Evolutionary conservation across 2,329 filamentous ascomycete species (phyloP).

Genomic region (Cryphonectria nitschkei): DNA sequence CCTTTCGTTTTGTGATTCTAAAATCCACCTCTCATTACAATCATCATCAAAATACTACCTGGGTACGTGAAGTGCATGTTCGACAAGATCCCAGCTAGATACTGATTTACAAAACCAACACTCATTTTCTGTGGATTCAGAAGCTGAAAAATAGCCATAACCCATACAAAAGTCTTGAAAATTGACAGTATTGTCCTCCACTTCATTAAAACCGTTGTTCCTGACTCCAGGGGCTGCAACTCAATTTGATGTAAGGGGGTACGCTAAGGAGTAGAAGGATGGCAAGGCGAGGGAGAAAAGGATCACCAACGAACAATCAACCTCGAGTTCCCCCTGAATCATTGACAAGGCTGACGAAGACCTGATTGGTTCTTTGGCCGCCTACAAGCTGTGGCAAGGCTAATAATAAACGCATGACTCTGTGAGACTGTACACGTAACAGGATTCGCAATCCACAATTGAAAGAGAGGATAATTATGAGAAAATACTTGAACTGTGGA

Average conservation of each 20-base stretch:
- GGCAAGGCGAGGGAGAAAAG: neutral
- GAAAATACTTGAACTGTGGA: neutral
- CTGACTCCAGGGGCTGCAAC: neutral
- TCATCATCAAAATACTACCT: neutral
- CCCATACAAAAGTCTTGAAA: neutral
- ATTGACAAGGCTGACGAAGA: neutral
- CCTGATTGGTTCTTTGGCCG: neutral
- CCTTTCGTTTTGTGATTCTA: neutral
- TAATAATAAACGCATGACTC: neutral
- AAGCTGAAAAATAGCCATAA: neutral
- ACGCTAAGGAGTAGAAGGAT: slow-evolving; percentile 3
- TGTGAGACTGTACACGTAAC: neutral
- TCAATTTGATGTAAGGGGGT: neutral
- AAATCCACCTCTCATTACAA: neutral
- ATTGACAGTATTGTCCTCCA: neutral
- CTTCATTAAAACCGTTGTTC: neutral
- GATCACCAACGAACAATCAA: neutral
- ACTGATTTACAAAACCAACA: too few relatives aligned
- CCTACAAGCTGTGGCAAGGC: neutral
- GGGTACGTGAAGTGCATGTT: too few relatives aligned
- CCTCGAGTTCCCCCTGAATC: neutral
- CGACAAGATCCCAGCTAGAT: too few relatives aligned
- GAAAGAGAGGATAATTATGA: too few relatives aligned
- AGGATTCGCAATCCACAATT: neutral
- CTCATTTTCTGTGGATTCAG: too few relatives aligned